Evolutionary conservation across 345 rosid species (phyloP).

Genomic region (Crucihimalaya himalaica): DNA sequence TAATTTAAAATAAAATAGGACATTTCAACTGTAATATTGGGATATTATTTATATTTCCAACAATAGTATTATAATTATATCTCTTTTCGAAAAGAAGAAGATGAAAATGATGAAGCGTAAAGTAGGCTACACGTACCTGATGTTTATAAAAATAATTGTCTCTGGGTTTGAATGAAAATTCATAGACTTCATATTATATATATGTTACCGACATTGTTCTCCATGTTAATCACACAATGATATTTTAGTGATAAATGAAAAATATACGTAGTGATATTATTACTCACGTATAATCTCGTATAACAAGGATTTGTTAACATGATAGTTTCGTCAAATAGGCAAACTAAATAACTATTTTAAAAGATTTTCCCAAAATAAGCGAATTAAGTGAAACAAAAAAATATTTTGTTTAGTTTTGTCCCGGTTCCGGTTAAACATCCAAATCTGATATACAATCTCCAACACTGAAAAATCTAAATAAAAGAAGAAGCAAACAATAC

Average conservation of each 20-base stretch:
- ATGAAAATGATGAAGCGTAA: not conserved
- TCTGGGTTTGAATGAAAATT: constrained; percentile 10
- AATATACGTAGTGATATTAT: not conserved
- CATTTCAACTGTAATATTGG: constrained; percentile 28
- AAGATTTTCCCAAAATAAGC: constrained; percentile 1
- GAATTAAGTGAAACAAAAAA: not conserved
- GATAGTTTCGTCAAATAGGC: not conserved
- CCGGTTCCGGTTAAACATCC: not conserved
- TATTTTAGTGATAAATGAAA: not conserved
- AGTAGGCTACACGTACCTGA: constrained; percentile 10
- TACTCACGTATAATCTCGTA: not conserved
- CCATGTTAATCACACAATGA: not conserved
- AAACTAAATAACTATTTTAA: not conserved
- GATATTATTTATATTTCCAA: not conserved
- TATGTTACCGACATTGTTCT: constrained; percentile 26
- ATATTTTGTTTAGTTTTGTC: not conserved
- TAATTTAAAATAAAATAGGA: not conserved
- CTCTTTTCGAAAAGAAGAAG: not conserved
- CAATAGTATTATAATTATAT: not conserved
- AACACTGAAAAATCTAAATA: not conserved
- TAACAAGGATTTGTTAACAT: not conserved
- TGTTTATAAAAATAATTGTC: not conserved
- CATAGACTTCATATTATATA: not conserved
- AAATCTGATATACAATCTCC: not conserved
- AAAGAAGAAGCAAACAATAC: not conserved